These are phyloP conservation scores for Clonostachys chloroleuca DNA, from an alignment of 2,329 filamentous ascomycete genomes.

Conservation along the genomic window DNA sequence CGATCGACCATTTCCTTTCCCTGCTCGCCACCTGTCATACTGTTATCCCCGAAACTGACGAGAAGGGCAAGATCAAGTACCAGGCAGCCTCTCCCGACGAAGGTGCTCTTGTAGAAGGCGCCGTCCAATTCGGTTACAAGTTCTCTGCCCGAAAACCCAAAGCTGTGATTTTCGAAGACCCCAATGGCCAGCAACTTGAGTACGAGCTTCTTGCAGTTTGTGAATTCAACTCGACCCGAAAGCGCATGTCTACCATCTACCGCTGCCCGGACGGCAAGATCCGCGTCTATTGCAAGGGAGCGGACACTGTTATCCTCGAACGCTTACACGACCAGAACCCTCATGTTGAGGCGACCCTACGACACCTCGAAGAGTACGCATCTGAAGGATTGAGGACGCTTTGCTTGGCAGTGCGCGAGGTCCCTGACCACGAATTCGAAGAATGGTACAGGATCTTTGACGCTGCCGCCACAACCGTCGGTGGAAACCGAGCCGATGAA, in stretches of 20 bases:
- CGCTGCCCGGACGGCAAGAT: constrained; percentile 95
- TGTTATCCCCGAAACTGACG: constrained; percentile 86
- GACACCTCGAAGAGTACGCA: constrained; percentile 97
- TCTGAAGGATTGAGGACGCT: constrained; percentile 93
- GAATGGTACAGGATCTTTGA: constrained; percentile 88
- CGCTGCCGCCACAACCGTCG: constrained; percentile 81
- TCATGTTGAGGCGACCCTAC: constrained; percentile 82
- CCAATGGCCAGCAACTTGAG: constrained; percentile 67
- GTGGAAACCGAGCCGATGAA: constrained; percentile 89
- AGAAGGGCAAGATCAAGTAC: constrained; percentile 87
- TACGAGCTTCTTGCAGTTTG: constrained; percentile 95
- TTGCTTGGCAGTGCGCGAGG: constrained; percentile 89
- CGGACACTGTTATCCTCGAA: constrained; percentile 95
- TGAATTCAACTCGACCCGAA: constrained; percentile 92
- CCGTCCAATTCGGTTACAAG: constrained; percentile 77
- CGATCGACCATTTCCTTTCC: constrained; percentile 76
- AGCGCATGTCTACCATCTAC: constrained; percentile 97
- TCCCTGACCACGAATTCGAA: constrained; percentile 82
- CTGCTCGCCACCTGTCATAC: constrained; percentile 91
- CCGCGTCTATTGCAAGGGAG: constrained; percentile 90
- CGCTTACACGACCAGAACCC: constrained; percentile 79
- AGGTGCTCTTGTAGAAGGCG: constrained; percentile 92
- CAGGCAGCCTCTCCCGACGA: constrained; percentile 97
- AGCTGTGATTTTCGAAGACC: constrained; percentile 73
- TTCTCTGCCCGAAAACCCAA: constrained; percentile 89